A percentile compares a stretch with the other conserved stretches of the same genome.
Conservation (phyloP, 2,329 filamentous ascomycete genomes). For the Fusarium ambrosium region DNA sequence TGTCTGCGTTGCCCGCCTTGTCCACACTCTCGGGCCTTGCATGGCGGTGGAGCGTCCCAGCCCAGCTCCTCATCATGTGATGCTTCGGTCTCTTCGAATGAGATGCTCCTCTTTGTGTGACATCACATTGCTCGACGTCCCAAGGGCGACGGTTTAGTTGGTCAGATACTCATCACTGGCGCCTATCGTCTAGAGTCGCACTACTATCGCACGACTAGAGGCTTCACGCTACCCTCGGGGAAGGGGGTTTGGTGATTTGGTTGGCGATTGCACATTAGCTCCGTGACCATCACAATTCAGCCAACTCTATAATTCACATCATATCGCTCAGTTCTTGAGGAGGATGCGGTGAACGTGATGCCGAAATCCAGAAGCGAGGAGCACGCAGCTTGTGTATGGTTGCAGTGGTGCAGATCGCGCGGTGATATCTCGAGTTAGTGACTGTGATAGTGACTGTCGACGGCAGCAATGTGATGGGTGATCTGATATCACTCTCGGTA, state of each 20-base stretch:
- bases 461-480: neutral
- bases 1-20: constrained; percentile 30
- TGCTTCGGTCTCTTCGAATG: constrained; percentile 35
- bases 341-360: constrained; percentile 26
- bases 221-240: constrained; percentile 28
- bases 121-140: constrained; percentile 21
- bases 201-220: constrained; percentile 38
- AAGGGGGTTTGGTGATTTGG: constrained; percentile 30
- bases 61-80: constrained; percentile 35
- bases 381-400: constrained; percentile 1
- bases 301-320: neutral
- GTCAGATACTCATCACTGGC: constrained; percentile 27
- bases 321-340: neutral
- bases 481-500: neutral
- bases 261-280: constrained; percentile 28
- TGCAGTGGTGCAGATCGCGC: neutral
- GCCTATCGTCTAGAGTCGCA: constrained; percentile 33
- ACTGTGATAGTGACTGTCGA: constrained; percentile 31
- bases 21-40: constrained; percentile 34
- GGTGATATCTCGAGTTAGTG: neutral
- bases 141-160: constrained; percentile 13
- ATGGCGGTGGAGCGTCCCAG: constrained; percentile 23
- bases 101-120: constrained; percentile 30
- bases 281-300: constrained; percentile 30
- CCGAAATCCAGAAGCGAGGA: neutral